These are phyloP conservation scores for Backusella liffmaniae DNA, from an alignment of 192 early-diverging fungal genomes.

Conservation along the genomic window DNA sequence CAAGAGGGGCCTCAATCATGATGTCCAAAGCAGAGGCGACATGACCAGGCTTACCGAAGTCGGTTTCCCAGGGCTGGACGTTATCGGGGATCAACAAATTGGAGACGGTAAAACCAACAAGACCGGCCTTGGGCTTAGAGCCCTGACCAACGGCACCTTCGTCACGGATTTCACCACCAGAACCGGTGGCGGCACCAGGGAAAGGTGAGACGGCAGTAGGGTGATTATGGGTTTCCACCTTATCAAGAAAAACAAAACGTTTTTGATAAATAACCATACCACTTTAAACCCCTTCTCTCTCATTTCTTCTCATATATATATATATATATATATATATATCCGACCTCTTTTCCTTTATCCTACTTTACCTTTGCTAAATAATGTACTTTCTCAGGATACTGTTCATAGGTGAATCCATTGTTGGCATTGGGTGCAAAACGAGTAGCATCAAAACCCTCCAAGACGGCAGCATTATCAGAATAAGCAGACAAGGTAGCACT, in stretches of 20 bases:
- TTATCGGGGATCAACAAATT: slow-evolving; percentile 91
- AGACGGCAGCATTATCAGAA: slow-evolving; percentile 97
- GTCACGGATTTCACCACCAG: slow-evolving; percentile 99
- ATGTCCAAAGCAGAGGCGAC: slow-evolving; percentile 93
- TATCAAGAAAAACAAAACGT: neutral
- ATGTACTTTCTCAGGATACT: slow-evolving; percentile 74
- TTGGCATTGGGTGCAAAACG: slow-evolving; percentile 52
- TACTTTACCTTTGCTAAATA: slow-evolving; percentile 77
- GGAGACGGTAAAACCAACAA: slow-evolving; percentile 94
- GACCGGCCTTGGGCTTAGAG: slow-evolving; percentile 93
- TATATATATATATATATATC: no score
- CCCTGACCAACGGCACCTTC: slow-evolving; percentile 98
- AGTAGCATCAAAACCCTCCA: slow-evolving; percentile 70
- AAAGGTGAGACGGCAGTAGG: slow-evolving; percentile 98
- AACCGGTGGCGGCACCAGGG: slow-evolving; percentile 97
- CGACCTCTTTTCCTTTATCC: neutral
- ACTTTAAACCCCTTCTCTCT: neutral
- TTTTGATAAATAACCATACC: neutral
- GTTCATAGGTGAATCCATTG: slow-evolving; percentile 58
- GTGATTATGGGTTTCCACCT: slow-evolving; percentile 99
- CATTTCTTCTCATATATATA: neutral
- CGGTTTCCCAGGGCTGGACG: slow-evolving; percentile 91
- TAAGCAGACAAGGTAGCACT: slow-evolving; percentile 92
- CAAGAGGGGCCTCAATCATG: slow-evolving; percentile 97
- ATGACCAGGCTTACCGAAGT: slow-evolving; percentile 84